Conservation (phyloP, 2,329 filamentous ascomycete genomes). For the Ceratocystis cubensis region DNA sequence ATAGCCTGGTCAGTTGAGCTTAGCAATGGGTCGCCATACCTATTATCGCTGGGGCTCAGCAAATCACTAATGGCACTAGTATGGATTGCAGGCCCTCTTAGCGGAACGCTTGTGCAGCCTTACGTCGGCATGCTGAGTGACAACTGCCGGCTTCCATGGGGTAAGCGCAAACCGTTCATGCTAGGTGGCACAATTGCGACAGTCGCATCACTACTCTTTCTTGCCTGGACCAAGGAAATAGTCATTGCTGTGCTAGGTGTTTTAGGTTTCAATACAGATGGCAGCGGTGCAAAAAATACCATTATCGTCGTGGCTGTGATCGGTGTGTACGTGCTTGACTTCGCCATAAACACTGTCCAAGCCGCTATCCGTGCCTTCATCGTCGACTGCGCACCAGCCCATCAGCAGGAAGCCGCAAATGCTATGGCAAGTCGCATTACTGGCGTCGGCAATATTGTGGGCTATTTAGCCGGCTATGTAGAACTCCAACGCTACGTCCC, state of each 20-base stretch:
- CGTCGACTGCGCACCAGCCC: conserved; percentile 79
- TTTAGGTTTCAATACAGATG: conserved; percentile 58
- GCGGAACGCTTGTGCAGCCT: conserved; percentile 66
- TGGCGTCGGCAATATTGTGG: conserved; percentile 80
- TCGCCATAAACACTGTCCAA: conserved; percentile 95
- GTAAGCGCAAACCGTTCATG: conserved; percentile 73
- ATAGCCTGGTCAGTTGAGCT: conserved; percentile 94
- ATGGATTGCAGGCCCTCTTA: conserved; percentile 69
- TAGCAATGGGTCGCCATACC: conserved; percentile 78
- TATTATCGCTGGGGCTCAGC: conserved; percentile 68
- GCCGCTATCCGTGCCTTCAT: conserved; percentile 86
- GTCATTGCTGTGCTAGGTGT: conserved; percentile 54
- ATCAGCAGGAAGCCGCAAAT: conserved; percentile 89
- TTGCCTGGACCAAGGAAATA: conserved; percentile 64
- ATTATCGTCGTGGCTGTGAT: conserved; percentile 70
- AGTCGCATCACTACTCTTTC: conserved; percentile 51
- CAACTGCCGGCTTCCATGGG: conserved; percentile 60
- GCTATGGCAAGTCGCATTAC: conserved; percentile 83
- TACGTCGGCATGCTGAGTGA: conserved; percentile 74
- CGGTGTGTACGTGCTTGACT: conserved; percentile 82
- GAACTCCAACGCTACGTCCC: conserved; percentile 62
- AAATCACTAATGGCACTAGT: conserved; percentile 73
- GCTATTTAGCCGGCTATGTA: conserved; percentile 76
- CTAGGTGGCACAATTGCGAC: conserved; percentile 56
- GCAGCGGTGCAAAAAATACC: conserved; percentile 47